Percentiles rank a stretch among this genome's conserved stretches.
These are phyloP conservation scores for Cadophora sp. DNA, from an alignment of 2,329 filamentous ascomycete species.

Conservation along the genomic window DNA sequence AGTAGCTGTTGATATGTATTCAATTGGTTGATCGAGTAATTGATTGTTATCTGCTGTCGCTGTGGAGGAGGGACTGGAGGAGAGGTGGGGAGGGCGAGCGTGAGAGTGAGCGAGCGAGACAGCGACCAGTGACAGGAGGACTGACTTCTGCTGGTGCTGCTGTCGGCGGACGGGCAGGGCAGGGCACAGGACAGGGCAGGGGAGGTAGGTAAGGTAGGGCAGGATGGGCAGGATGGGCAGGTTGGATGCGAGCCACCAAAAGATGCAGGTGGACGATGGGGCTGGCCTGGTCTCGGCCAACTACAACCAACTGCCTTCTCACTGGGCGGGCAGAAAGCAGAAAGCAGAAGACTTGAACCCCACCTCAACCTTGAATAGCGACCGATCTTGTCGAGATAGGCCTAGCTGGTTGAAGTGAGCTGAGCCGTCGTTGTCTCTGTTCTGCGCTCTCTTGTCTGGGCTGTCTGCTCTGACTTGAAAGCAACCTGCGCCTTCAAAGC, in stretches of 20 bases:
- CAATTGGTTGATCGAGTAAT: background rate
- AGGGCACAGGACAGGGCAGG: too few relatives aligned
- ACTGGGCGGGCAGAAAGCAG: conserved; percentile 4
- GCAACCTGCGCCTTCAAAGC: conserved; percentile 9
- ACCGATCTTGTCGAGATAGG: conserved; percentile 4
- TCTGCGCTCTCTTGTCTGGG: background rate
- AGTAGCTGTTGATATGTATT: conserved; percentile 12
- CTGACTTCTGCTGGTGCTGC: too few relatives aligned
- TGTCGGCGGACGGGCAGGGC: too few relatives aligned
- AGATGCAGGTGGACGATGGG: background rate
- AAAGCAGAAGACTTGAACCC: background rate
- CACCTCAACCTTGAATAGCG: conserved; percentile 9
- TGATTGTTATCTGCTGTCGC: background rate
- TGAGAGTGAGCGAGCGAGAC: background rate
- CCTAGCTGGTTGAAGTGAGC: background rate
- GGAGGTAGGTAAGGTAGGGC: too few relatives aligned
- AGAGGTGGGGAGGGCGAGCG: background rate
- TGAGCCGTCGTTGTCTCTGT: background rate
- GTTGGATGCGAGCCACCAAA: too few relatives aligned
- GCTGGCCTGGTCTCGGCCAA: too few relatives aligned
- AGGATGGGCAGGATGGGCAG: too few relatives aligned
- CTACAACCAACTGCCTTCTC: too few relatives aligned
- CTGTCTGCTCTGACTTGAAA: background rate
- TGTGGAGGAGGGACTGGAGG: conserved; percentile 1
- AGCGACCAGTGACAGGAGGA: too few relatives aligned